Evolutionary conservation across 305 asterid genomes (phyloP).

Genomic region (Solanum chacoense): DNA sequence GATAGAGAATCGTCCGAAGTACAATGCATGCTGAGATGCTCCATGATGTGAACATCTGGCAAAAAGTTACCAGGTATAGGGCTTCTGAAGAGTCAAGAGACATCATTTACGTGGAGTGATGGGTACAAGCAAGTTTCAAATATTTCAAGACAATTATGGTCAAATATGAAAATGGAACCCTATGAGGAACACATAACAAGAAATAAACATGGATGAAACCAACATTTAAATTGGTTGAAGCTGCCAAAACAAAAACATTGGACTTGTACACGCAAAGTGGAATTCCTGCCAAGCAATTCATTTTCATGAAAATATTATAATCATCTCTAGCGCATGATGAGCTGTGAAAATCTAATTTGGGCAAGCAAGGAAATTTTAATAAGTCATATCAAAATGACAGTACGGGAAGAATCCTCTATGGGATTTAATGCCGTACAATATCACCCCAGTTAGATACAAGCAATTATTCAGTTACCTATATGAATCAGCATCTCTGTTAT

Average conservation of each 20-base stretch:
- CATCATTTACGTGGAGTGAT: neutral
- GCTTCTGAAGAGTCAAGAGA: neutral
- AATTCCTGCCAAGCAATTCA: neutral
- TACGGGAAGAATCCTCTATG: neutral
- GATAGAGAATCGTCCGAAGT: neutral
- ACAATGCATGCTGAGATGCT: neutral
- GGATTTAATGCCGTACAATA: neutral
- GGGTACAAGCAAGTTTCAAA: neutral
- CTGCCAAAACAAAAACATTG: neutral
- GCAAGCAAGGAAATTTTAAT: neutral
- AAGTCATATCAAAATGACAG: neutral
- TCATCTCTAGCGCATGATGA: neutral
- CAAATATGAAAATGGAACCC: neutral
- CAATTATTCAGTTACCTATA: constrained; percentile 47
- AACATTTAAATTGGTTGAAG: neutral
- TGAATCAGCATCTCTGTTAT: constrained; percentile 98
- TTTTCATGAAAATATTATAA: neutral
- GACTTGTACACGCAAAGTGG: neutral
- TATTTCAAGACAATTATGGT: neutral
- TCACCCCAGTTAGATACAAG: neutral
- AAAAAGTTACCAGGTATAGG: neutral
- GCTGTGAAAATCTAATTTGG: neutral
- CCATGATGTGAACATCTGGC: neutral
- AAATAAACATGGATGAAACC: neutral
- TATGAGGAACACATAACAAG: neutral